Base-by-base conservation (phyloP, 78 protist species). In the Dictyostelium intermedium region DNA sequence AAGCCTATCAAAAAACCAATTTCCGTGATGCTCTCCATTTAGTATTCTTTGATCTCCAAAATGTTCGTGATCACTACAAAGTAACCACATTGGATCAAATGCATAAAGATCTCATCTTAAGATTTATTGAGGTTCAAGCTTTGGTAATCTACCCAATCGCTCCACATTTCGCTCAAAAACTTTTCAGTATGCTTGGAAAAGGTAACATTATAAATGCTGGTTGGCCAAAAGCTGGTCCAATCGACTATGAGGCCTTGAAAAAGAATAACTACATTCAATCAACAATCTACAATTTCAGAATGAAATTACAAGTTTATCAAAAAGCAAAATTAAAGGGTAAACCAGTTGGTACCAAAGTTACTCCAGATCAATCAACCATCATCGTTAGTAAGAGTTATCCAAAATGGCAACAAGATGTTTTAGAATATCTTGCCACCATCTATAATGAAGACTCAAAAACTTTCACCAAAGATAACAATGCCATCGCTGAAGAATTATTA, bases 151-250 rank as follows among this genome's bases (percentile, higher is more conserved):
- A 98, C 60, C 99, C 99, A 47, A 92, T 99, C 79, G 72, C 98
- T 78, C 99, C 99, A 47, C 99, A 99, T 98, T 78, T 23, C 30
- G 11, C 97, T 56, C 99, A 99, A 94, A 91, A 98, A 82, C 16
- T 99, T 45, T 99, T 66, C 69, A 69, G 7, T 39, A 27, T 97
- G 39, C 95, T 98, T 3, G 97, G 97, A 27, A 83, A 97, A 85
- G 96, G 97, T 30, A 78, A 82, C 37, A 72, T 98, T 20, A 41
- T 80, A 32, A 32, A 69, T 27, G 95, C 92, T 8, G 41, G 87
- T 39, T 95, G 94, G 95, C 97, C 97, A 82, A 61, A 13, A 0
- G 95, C 89, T 20, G 81, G 86, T 7, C 35, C 53, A 30, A 74
- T 87, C 41, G 97, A 95, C 41, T 66, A 72, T 20, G 73, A 37